Evolutionary conservation across 805 yeast genomes (phyloP).

Genomic region (Hemisphaericaspora nanyangensis): DNA sequence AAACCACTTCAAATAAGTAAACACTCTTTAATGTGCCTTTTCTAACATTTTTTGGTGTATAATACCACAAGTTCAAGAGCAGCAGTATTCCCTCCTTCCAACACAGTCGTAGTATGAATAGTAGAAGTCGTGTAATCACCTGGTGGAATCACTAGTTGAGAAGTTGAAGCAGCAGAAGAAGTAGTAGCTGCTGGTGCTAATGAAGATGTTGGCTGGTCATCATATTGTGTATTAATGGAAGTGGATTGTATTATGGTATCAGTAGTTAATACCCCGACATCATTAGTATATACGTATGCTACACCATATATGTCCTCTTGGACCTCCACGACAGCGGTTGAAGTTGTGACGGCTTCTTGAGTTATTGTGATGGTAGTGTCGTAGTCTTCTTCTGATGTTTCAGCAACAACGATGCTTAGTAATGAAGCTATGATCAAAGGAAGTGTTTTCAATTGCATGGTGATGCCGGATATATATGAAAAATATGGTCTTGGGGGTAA

Average conservation of each 20-base stretch:
- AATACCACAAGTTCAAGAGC: conserved; percentile 20
- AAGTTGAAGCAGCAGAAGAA: not conserved
- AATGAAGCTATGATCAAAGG: not conserved
- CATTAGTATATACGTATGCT: conserved; percentile 27
- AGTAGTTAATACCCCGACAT: conserved; percentile 29
- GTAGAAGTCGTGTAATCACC: conserved; percentile 17
- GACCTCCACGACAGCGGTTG: conserved; percentile 24
- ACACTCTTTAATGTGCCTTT: too few species aligned
- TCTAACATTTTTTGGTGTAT: too few species aligned
- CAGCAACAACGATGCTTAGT: not conserved
- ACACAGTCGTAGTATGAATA: conserved; percentile 14
- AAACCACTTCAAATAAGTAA: too few species aligned
- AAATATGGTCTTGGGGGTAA: too few species aligned
- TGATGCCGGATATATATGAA: not conserved
- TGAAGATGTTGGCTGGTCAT: not conserved
- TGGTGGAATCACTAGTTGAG: conserved; percentile 13
- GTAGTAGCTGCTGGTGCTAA: not conserved
- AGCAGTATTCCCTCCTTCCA: conserved; percentile 17
- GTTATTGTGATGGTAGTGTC: conserved; percentile 22
- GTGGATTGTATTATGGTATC: conserved; percentile 16
- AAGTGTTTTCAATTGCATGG: conserved; percentile 1
- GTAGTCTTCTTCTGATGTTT: conserved; percentile 6
- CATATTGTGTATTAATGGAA: not conserved
- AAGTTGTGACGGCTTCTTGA: conserved; percentile 26
- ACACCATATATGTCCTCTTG: conserved; percentile 24